Base-by-base conservation (phyloP, 805 yeast species). In the Hagleromyces aurorensis region DNA sequence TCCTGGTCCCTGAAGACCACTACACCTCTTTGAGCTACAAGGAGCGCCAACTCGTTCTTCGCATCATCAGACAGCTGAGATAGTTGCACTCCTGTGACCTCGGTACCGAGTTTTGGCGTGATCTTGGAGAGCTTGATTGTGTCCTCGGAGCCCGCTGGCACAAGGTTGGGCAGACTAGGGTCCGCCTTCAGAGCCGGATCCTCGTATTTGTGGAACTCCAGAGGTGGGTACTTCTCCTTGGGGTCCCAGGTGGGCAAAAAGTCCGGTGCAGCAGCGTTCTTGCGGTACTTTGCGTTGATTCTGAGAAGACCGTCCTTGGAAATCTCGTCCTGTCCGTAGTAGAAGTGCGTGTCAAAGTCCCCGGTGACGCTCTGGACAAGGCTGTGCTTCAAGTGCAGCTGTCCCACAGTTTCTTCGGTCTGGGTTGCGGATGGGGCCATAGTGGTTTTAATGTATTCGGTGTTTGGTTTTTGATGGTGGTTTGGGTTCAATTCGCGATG, bases 31-130 rank as follows among this genome's bases (percentile, higher is more conserved):
- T 74, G 73, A 12, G 80, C 85, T 21, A 77, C 75, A 17, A 65
- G 62, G 19, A 75, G 59, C 3, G 86, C 84, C 39, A 79, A 62
- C 38, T 79, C 87, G 42, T 78, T 75, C 52, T 73, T 75, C 23
- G 69, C 82, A 13, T 55, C 52, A 26, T 63, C 64, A 32, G 65
- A 52, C 40, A 78, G 63, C 27, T 63, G 55, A 13, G 78, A 68
- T 30, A 78, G 59, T 45, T 76, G 83, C 26, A 78, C 47, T 22
- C 78, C 78, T 20, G 55, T 55, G 23, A 80, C 59, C 39, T 72
- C 82, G 16, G 75, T 61, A 15, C 89, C 91, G 32, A 80, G 61
- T 46, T 71, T 77, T 13, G 89, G 87, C 1, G 81, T 70, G 20
- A 80, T 50, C 40, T 67, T 67, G 6, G 33, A 42, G 14, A 25